Base-by-base conservation (phyloP, 768 basidiomycete species). In the Boletus vermiculosoides region DNA sequence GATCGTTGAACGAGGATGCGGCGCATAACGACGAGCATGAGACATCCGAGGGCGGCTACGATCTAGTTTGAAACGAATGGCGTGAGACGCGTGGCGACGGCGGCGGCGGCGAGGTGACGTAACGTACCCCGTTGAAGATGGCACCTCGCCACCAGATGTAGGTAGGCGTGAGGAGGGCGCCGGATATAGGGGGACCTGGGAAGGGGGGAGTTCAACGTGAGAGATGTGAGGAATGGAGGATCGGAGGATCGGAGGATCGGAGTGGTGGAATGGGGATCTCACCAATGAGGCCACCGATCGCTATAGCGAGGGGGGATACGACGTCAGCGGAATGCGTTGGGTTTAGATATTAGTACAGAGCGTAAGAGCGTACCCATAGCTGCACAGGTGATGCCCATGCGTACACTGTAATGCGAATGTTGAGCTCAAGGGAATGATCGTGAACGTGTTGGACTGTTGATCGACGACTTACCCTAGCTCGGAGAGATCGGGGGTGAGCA, bases 81-180 rank as follows among this genome's bases (percentile, higher is more conserved):
- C 0, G 25, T 25, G 23, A 45, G 13, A 44, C 23, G 44, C 16
- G 16, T 20, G 44, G 20, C 40, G 40, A 41, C 12, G 40, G 3
- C 28, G 5, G 5, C 25, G 25, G n/a, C n/a, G 16, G 9, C 7
- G 10, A 25, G 5, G 12, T 3, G 33, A 62, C 71, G n/a, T n/a
- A 25, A 28, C 28, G 36, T 41, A 77, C 71, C 55, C 82, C 83
- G 30, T 79, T 74, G 61, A 84, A 87, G 9, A 84, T 53, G 12
- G 78, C 78, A 1, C 82, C 81, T 34, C 80, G 74, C 81, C 82
- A 84, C 85, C 85, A 87, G 6, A 79, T 62, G 55, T 79, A 84
- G 0, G 74, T 66, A 9, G 73, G 58, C 0, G 82, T 78, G 8
- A 87, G 76, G 28, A 86, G 69, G 5, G 82, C 79, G 0, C 85